Conservation (phyloP, 2,329 filamentous ascomycete species). For the Podosphaera leucotricha region DNA sequence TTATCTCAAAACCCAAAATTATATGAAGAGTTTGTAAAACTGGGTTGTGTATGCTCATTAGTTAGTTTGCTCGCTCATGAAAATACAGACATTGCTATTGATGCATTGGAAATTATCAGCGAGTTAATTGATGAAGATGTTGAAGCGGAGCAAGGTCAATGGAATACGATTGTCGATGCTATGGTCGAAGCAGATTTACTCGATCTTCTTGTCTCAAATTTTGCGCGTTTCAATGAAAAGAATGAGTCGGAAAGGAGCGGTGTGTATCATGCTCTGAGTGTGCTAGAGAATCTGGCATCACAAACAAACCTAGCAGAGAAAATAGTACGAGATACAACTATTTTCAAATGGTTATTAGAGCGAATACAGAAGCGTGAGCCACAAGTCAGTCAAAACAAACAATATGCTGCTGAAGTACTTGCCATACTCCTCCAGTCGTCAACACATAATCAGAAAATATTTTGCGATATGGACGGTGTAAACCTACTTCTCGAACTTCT, state of each 20-base stretch:
- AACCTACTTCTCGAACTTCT: constrained; percentile 65
- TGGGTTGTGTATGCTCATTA: constrained; percentile 49
- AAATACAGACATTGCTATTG: constrained; percentile 90
- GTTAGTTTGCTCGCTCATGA: constrained; percentile 75
- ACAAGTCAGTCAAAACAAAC: constrained; percentile 66
- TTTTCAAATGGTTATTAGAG: constrained; percentile 56
- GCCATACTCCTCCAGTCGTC: constrained; percentile 71
- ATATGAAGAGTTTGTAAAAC: constrained; percentile 55
- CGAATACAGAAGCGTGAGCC: constrained; percentile 48
- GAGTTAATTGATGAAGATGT: constrained; percentile 92
- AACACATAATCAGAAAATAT: constrained; percentile 33
- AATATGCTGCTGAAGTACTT: constrained; percentile 79
- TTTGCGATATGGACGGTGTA: constrained; percentile 45
- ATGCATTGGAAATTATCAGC: constrained; percentile 65
- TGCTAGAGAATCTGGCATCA: constrained; percentile 71
- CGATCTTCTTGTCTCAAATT: constrained; percentile 51
- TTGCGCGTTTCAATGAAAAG: constrained; percentile 56
- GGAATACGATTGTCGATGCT: constrained; percentile 50
- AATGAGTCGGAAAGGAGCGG: constrained; percentile 55
- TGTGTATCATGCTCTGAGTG: constrained; percentile 61
- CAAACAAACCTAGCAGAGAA: constrained; percentile 42
- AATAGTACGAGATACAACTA: constrained; percentile 41
- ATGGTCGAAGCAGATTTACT: constrained; percentile 47
- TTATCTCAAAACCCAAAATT: constrained; percentile 68
- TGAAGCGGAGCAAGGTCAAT: constrained; percentile 54